phyloP scores from a whole-genome alignment of 2,329 filamentous ascomycete genomes.

The Tolypocladium sp. region DNA sequence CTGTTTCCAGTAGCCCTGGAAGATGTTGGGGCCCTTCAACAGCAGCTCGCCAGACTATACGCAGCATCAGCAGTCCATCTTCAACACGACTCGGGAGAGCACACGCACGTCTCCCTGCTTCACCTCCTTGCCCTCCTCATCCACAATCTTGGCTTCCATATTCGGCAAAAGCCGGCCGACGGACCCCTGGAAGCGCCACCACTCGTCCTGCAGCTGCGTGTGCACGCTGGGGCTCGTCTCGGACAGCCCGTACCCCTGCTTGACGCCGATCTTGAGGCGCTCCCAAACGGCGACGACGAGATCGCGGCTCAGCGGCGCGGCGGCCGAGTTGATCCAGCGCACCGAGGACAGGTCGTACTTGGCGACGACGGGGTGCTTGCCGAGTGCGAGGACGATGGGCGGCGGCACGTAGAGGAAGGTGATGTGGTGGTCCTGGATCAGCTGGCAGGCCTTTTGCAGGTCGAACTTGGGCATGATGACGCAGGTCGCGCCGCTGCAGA shows the following conservation, averaged over 20 bases:
- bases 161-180: constrained; percentile 73
- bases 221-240: constrained; percentile 79
- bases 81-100: not conserved
- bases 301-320: constrained; percentile 74
- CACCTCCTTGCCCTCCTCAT: constrained; percentile 46
- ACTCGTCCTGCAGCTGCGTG: constrained; percentile 64
- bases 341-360: constrained; percentile 75
- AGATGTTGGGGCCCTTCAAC: constrained; percentile 72
- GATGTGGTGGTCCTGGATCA: constrained; percentile 66
- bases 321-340: constrained; percentile 79
- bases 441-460: constrained; percentile 65
- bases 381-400: constrained; percentile 70
- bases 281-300: constrained; percentile 68
- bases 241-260: constrained; percentile 86
- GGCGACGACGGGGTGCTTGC: constrained; percentile 67
- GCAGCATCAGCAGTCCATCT: not conserved
- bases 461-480: constrained; percentile 71
- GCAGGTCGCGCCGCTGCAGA: constrained; percentile 57
- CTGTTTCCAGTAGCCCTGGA: constrained; percentile 70
- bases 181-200: constrained; percentile 66
- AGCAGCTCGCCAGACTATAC: constrained; percentile 57
- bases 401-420: constrained; percentile 79
- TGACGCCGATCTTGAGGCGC: constrained; percentile 69
- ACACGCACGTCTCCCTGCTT: constrained; percentile 34
- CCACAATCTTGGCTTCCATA: constrained; percentile 74